Percentiles rank a stretch among this genome's conserved stretches.
Conservation (phyloP, 179 eudicot species). For the Beta macrorhiza region DNA sequence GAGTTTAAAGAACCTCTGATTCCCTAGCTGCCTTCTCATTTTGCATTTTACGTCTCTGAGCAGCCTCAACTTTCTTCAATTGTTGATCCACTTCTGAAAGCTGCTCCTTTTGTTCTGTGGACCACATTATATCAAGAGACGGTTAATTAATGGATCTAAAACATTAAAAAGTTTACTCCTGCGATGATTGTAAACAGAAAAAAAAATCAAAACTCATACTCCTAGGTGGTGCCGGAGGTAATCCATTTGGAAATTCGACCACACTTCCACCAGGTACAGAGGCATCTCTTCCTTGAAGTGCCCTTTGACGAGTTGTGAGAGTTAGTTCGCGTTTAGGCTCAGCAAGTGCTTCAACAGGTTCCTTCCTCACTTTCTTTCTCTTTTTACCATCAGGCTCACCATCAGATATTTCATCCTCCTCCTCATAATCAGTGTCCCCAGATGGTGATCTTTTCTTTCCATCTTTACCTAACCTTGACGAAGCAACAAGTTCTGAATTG, state of each 20-base stretch:
- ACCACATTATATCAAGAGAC: constrained; percentile 6
- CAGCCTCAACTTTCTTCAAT: constrained; percentile 90
- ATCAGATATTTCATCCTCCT: constrained; percentile 60
- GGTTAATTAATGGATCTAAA: neutral
- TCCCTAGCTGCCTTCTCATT: constrained; percentile 91
- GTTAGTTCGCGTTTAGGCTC: constrained; percentile 70
- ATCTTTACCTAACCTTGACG: constrained; percentile 38
- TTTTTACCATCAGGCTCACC: constrained; percentile 53
- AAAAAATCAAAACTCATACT: constrained; percentile 45
- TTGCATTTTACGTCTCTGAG: constrained; percentile 83
- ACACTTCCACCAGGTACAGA: constrained; percentile 50
- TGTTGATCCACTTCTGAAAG: constrained; percentile 91
- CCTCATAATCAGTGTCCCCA: constrained; percentile 65
- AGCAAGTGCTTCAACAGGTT: constrained; percentile 44
- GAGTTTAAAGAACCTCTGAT: constrained; percentile 55
- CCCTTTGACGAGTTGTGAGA: constrained; percentile 86
- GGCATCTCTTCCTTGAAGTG: constrained; percentile 71
- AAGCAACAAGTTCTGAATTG: constrained; percentile 31
- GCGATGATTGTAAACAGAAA: neutral
- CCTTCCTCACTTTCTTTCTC: constrained; percentile 61
- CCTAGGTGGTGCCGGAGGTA: constrained; percentile 80
- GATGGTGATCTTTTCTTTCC: constrained; percentile 56
- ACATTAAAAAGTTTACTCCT: neutral
- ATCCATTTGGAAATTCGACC: constrained; percentile 85
- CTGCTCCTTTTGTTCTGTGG: constrained; percentile 84